A percentile compares a stretch with the other conserved stretches of the same genome.
Evolutionary conservation across 2,329 filamentous ascomycete genomes (phyloP).

Genomic region (Botrytis byssoidea): DNA sequence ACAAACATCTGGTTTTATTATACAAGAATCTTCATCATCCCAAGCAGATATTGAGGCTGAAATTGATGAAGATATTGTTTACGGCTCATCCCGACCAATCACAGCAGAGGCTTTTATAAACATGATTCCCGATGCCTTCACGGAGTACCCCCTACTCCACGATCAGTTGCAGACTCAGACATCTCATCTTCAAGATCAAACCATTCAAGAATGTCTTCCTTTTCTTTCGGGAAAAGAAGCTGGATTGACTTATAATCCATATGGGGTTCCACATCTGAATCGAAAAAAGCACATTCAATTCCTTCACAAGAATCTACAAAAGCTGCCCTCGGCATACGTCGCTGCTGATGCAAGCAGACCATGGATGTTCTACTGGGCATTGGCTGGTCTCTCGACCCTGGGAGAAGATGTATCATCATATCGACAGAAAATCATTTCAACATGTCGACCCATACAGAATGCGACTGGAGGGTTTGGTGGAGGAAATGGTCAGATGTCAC

Average conservation of each 20-base stretch:
- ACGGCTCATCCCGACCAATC: conserved; percentile 25
- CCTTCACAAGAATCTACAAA: conserved; percentile 55
- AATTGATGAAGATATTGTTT: conserved; percentile 10
- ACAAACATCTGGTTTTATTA: conserved; percentile 25
- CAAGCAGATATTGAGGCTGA: conserved; percentile 22
- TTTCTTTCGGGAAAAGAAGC: conserved; percentile 57
- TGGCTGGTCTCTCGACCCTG: conserved; percentile 72
- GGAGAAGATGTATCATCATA: conserved; percentile 70
- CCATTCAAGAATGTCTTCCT: conserved; percentile 65
- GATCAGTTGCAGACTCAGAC: conserved; percentile 68
- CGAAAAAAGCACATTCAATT: conserved; percentile 62
- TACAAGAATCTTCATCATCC: conserved; percentile 24
- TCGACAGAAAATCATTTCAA: conserved; percentile 67
- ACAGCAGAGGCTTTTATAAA: conserved; percentile 20
- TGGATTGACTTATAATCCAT: conserved; percentile 57
- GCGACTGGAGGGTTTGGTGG: conserved; percentile 82
- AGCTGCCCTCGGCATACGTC: conserved; percentile 68
- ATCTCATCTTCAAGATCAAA: conserved; percentile 66
- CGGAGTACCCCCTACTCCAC: conserved; percentile 56
- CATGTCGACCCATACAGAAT: conserved; percentile 81
- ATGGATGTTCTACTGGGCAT: conserved; percentile 93
- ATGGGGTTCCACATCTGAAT: conserved; percentile 74
- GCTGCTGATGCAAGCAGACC: conserved; percentile 82
- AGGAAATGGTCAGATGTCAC: conserved; percentile 85
- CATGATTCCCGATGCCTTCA: conserved; percentile 57